Conservation (phyloP, 495 filamentous ascomycete genomes). For the Podospora didyma region DNA sequence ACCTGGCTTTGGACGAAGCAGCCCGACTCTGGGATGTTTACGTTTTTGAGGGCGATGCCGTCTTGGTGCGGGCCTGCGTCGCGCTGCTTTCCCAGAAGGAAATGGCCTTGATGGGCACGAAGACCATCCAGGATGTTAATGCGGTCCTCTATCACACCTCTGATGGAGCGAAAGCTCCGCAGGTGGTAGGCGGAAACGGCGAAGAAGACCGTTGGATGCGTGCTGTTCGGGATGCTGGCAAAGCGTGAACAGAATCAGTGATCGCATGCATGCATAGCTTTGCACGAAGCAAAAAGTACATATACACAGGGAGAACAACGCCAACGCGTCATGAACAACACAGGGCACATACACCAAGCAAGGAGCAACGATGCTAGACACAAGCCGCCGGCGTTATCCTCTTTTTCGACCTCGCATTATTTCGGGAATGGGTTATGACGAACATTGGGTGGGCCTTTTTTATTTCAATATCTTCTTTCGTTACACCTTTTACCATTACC, state of each 20-base stretch:
- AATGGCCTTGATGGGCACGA: conserved; percentile 36
- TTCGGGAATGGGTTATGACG: conserved; percentile 12
- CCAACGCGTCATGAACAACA: conserved; percentile 6
- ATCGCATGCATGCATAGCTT: background rate
- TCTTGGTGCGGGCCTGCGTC: conserved; percentile 74
- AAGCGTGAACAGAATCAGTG: conserved; percentile 8
- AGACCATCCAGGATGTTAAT: conserved; percentile 28
- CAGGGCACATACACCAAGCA: background rate
- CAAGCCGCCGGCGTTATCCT: conserved; percentile 1
- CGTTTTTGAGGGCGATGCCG: conserved; percentile 85
- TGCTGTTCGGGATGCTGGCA: conserved; percentile 31
- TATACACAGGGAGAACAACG: background rate
- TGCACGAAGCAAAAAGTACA: background rate
- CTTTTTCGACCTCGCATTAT: background rate
- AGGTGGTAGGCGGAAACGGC: conserved; percentile 22
- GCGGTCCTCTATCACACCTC: conserved; percentile 18
- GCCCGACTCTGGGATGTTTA: conserved; percentile 89
- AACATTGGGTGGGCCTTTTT: conserved; percentile 4
- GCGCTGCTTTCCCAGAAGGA: conserved; percentile 56
- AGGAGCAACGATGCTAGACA: background rate
- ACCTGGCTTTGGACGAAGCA: conserved; percentile 63
- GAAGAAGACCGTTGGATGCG: conserved; percentile 36
- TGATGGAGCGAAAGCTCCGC: conserved; percentile 11
- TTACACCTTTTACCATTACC: background rate
- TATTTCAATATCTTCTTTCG: conserved; percentile 5